A percentile compares a stretch with the other conserved stretches of the same genome.
Evolutionary conservation across 768 basidiomycete genomes (phyloP).

Genomic region (Tylopilus plumbeoviolaceoides): DNA sequence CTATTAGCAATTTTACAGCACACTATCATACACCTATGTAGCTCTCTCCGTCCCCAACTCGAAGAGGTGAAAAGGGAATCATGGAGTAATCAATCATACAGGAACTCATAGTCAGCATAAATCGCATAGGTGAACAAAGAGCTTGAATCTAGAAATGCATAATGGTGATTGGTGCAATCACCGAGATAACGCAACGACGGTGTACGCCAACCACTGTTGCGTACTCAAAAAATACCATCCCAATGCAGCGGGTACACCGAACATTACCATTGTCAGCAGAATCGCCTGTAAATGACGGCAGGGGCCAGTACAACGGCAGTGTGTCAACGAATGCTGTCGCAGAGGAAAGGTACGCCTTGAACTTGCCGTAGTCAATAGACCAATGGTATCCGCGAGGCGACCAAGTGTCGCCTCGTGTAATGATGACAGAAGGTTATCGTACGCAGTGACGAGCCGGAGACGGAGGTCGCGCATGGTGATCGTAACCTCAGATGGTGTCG

Average conservation of each 20-base stretch:
- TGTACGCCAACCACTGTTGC: constrained; percentile 12
- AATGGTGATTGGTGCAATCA: not conserved
- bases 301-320: not conserved
- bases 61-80: not conserved
- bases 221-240: constrained; percentile 16
- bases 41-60: not conserved
- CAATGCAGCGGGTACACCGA: constrained; percentile 18
- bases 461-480: constrained; percentile 21
- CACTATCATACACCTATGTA: not conserved
- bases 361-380: constrained; percentile 13
- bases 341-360: not conserved
- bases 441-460: constrained; percentile 21
- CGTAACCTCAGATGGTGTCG: constrained; percentile 23
- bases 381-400: constrained; percentile 21
- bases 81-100: constrained; percentile 1
- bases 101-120: constrained; percentile 1
- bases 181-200: not conserved
- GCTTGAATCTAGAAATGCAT: not conserved
- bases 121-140: not conserved
- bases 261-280: constrained; percentile 13
- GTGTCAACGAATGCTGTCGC: not conserved
- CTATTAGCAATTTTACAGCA: not conserved
- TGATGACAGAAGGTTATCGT: constrained; percentile 9
- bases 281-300: constrained; percentile 12
- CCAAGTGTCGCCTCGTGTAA: constrained; percentile 27